Evolutionary conservation across 208 protist genomes (phyloP), one percentile per base, ranked within the genome.

Genomic region (Leishmania aethiopica): DNA sequence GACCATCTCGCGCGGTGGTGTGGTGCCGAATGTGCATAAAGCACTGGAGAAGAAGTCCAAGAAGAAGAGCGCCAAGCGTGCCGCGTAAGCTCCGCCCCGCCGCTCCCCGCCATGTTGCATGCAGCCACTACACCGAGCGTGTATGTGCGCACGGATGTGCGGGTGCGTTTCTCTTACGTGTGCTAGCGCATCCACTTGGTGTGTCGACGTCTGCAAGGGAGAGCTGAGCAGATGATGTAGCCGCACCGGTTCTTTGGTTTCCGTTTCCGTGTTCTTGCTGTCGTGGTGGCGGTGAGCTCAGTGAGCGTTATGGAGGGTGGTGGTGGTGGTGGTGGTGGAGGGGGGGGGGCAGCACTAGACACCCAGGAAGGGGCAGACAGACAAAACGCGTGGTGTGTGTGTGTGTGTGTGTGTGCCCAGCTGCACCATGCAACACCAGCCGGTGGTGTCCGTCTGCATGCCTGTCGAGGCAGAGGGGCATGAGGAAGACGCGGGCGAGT

Each of bases 41-140:
- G 94, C 92, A 11, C 82, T 98, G 42, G 89, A 96, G 90, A 98
- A 98, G 86, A 98, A 98, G 88, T 91, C 91, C 40, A 96, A 96
- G 89, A 96, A 96, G 84, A 98, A 98, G 86, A 95, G 86, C 62
- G 87, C 88, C 62, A 97, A 97, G 89, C 90, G 94, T 15, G 81
- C 93, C 0, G 81, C 87, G n/a, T 94, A 88, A 2, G 42, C 28
- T 3, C 25, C 13, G 42, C 64, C n/a, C 71, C 47, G 42, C 64
- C n/a, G 22, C 47, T 0, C 35, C 35, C 11, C n/a, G 28, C 28
- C 42, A 49, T 62, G 15, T 4, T 22, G 1, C 22, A 28, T 47
- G 10, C 37, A 72, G 42, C 25, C 40, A 40, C 13, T 49, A 72
- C 6, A 49, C 7, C 32, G 40, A 77, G 37, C 28, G 17, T 49